Percentiles rank a stretch among this genome's conserved stretches.
These are phyloP conservation scores for Fragaria ananassa DNA, from an alignment of 306 rosid genomes.

Conservation along the genomic window DNA sequence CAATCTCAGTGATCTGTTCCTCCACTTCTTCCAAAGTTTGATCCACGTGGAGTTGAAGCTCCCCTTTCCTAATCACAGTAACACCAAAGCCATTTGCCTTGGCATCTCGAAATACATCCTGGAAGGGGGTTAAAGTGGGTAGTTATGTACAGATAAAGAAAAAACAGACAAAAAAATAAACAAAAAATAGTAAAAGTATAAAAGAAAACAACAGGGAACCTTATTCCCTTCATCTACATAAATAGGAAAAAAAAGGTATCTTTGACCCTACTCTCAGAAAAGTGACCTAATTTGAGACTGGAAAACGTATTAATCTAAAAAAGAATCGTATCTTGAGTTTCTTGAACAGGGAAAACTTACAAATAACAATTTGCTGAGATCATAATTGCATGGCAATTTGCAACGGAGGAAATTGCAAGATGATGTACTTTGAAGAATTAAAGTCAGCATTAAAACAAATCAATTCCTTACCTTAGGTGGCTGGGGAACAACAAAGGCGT, in stretches of 20 bases:
- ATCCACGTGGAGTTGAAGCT: slow-evolving; percentile 83
- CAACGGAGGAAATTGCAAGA: slow-evolving; percentile 13
- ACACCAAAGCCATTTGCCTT: slow-evolving; percentile 76
- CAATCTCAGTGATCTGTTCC: slow-evolving; percentile 76
- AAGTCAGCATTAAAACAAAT: background rate
- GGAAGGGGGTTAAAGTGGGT: slow-evolving; percentile 8
- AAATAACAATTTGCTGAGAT: background rate
- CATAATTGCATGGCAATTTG: background rate
- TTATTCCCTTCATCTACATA: background rate
- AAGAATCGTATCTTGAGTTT: background rate
- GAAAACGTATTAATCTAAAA: background rate
- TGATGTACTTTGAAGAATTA: slow-evolving; percentile 15
- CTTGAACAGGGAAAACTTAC: background rate
- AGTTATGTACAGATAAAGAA: slow-evolving; percentile 10
- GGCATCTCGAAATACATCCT: slow-evolving; percentile 89
- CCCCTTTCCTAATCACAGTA: slow-evolving; percentile 83
- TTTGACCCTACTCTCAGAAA: background rate
- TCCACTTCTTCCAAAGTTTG: slow-evolving; percentile 86
- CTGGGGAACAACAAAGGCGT: slow-evolving; percentile 76
- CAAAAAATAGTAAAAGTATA: too few relatives aligned
- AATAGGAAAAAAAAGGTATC: background rate
- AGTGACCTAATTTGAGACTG: background rate
- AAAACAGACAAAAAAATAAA: background rate
- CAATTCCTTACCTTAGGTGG: slow-evolving; percentile 69
- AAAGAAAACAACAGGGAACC: background rate